Evolutionary conservation across 2,329 filamentous ascomycete species (phyloP).

Genomic region (Oidium heveae): DNA sequence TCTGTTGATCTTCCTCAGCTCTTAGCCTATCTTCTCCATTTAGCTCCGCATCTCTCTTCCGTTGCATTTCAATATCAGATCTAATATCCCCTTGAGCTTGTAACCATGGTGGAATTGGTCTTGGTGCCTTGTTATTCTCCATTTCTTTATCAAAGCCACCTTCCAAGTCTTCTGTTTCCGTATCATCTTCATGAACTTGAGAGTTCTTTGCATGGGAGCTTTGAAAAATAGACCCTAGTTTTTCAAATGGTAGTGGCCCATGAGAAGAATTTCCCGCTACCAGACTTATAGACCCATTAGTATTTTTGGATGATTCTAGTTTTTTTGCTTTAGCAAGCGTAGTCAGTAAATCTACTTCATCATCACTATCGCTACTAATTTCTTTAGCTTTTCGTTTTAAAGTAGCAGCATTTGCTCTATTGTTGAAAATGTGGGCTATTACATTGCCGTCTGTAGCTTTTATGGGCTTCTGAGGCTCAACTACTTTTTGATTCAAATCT

Average conservation of each 20-base stretch:
- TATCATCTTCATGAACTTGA: conserved; percentile 3
- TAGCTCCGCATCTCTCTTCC: conserved; percentile 29
- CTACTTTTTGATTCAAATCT: conserved; percentile 30
- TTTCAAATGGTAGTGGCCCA: conserved; percentile 78
- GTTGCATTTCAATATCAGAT: conserved; percentile 32
- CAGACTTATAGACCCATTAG: conserved; percentile 17
- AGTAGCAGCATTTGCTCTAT: conserved; percentile 37
- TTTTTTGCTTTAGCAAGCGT: conserved; percentile 48
- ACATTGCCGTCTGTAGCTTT: conserved; percentile 26
- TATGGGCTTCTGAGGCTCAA: conserved; percentile 25
- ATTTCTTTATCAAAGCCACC: conserved; percentile 17
- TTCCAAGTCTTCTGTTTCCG: conserved; percentile 10
- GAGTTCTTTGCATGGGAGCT: conserved; percentile 15
- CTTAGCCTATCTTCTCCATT: conserved; percentile 36
- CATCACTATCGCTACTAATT: conserved; percentile 30
- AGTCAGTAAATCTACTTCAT: conserved; percentile 57
- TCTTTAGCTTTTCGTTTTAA: conserved; percentile 16
- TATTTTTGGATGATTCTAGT: conserved; percentile 22
- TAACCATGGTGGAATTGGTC: conserved; percentile 57
- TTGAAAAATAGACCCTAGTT: conserved; percentile 36
- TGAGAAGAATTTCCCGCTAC: conserved; percentile 40
- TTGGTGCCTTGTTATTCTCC: conserved; percentile 11
- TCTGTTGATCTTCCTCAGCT: conserved; percentile 27
- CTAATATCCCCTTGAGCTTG: conserved; percentile 37
- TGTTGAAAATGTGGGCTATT: conserved; percentile 52